Evolutionary conservation across 2,329 filamentous ascomycete species (phyloP).

Genomic region (Pseudomassariella vexata): DNA sequence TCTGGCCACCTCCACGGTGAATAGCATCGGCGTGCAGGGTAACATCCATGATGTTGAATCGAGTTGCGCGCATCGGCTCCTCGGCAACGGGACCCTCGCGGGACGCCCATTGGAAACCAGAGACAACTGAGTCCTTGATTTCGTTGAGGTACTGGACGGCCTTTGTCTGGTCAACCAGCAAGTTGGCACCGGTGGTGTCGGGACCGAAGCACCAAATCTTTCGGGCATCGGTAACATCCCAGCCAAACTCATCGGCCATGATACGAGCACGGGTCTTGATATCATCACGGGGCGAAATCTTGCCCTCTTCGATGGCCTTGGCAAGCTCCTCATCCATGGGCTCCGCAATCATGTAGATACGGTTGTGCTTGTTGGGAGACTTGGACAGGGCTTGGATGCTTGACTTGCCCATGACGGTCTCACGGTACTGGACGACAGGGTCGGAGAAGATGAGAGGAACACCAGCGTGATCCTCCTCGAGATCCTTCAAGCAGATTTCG

Average conservation of each 20-base stretch:
- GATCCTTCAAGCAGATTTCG: constrained; percentile 99
- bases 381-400: constrained; percentile 97
- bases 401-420: constrained; percentile 80
- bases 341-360: constrained; percentile 92
- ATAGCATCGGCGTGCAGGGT: constrained; percentile 99
- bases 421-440: constrained; percentile 97
- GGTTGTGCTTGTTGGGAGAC: constrained; percentile 99
- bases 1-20: constrained; percentile 97
- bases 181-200: constrained; percentile 94
- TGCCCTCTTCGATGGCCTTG: constrained; percentile 83
- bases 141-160: constrained; percentile 99
- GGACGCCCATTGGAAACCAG: constrained; percentile 99
- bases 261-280: constrained; percentile 97
- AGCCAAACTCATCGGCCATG: constrained; percentile 93
- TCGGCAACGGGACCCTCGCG: constrained; percentile 96
- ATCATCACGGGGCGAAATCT: constrained; percentile 92
- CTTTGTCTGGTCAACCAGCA: constrained; percentile 99
- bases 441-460: constrained; percentile 97
- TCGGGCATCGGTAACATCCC: constrained; percentile 99
- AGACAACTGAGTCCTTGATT: constrained; percentile 99
- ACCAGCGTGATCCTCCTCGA: constrained; percentile 98
- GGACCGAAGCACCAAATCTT: constrained; percentile 99
- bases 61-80: constrained; percentile 94
- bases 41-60: constrained; percentile 99
- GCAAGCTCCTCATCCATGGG: constrained; percentile 89